Base-by-base conservation (phyloP, 2,329 filamentous ascomycete species). In the Colletotrichum agaves region DNA sequence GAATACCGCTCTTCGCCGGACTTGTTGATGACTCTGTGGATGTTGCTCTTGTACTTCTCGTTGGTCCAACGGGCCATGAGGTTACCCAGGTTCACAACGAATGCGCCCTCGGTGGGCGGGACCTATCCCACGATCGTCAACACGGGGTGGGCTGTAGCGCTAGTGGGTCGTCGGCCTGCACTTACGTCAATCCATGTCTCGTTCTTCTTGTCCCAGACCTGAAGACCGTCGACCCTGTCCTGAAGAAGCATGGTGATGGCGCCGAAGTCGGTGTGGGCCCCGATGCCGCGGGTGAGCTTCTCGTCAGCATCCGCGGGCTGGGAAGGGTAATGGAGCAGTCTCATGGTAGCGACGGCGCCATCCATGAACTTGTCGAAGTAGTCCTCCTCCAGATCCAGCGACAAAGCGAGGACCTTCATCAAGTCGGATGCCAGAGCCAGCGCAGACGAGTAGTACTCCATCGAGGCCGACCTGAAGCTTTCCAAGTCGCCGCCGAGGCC, bases 251-350 rank as follows among this genome's bases (percentile, higher is more conserved):
- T 77, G 0, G 86, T 88, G 49, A 88, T 81, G 52, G 82, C 82
- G n/a, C 85, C 84, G 69, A 86, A 88, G 71, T 87, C 86, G 1
- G 84, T 86, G 70, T 87, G 86, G 3, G 83, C 84, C 0, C 85
- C 84, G 2, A 79, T 77, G 75, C 81, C 61, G 71, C 80, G 46
- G 71, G 75, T 73, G 72, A 78, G 74, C 46, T 74, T 75, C 53
- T 75, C 73, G 31, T 78, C 74, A 5, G 70, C 72, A 19, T 79
- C 77, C 0, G 74, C 70, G 2, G 75, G 76, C 63, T 80, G 79
- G 0, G 82, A 79, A 2, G 83, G 83, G 70, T 87, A 87, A 71
- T 85, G 83, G 12, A 86, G 79, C 49, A 86, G 71, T 27, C 82
- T 77, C 71, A 83, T 76, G 15, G 80, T 80, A 39, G 78, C 81